Conservation (phyloP, 306 rosid genomes). For the Medicago arabica region DNA sequence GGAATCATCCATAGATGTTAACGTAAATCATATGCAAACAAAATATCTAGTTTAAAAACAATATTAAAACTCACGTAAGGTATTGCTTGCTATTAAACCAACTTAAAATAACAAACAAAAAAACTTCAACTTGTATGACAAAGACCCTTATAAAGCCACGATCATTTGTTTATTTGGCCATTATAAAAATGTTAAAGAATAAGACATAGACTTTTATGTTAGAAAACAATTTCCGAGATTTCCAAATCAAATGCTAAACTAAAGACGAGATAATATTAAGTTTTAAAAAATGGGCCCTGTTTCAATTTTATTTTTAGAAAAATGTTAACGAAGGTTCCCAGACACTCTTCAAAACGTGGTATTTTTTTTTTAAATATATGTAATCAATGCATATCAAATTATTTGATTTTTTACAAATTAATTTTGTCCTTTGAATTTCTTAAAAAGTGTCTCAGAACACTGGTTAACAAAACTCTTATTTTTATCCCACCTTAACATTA, state of each 20-base stretch:
- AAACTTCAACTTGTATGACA: neutral
- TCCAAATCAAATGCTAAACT: constrained; percentile 2
- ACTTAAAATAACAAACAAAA: constrained; percentile 2
- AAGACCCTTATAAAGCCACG: neutral
- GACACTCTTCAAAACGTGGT: too few species aligned
- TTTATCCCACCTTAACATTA: too few species aligned
- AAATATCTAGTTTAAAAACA: neutral
- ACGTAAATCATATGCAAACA: neutral
- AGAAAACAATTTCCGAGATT: neutral
- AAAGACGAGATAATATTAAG: neutral
- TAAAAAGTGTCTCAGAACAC: too few species aligned
- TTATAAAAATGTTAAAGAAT: neutral
- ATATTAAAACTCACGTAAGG: neutral
- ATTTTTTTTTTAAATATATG: too few species aligned
- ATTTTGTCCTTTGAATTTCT: too few species aligned
- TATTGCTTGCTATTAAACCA: neutral
- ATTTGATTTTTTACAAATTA: too few species aligned
- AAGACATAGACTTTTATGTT: neutral
- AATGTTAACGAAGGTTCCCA: too few species aligned
- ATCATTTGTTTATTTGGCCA: neutral
- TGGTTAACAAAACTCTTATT: too few species aligned
- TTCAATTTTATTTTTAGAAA: too few species aligned
- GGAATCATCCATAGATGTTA: neutral
- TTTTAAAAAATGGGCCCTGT: too few species aligned
- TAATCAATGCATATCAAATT: too few species aligned